Base-by-base conservation (phyloP, 345 rosid species). In the Viola odorata region DNA sequence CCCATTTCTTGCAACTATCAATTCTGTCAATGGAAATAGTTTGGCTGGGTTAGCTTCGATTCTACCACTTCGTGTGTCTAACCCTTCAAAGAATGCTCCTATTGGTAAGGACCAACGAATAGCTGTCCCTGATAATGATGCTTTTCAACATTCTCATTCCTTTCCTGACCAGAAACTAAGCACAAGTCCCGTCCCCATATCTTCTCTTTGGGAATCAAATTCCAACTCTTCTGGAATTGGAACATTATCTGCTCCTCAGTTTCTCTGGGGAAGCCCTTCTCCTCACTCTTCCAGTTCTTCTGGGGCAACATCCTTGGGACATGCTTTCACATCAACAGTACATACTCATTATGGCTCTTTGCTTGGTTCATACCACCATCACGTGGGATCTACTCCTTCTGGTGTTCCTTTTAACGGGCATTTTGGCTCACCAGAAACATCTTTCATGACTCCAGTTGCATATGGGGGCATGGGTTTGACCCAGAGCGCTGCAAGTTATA, bases 371-470 rank as follows among this genome's bases (percentile, higher is more conserved):
- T 81, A 81, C 38, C 82, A 73, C 52, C 81, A 82, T 79, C 96
- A 85, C 57, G 86, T 89, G 55, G 96, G 98, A 55, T 91, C 98
- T 67, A 96, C 98, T 59, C 98, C 98, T 37, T 85, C 95, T 48
- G 88, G 87, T 67, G 75, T 76, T 76, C 92, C 95, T 63, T 69
- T 85, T 49, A 91, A 91, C 61, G 81, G 88, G 65, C 95, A 77
- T 57, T 85, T 87, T 60, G 91, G 86, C 66, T 81, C 96, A 54
- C 82, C 92, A 9, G 95, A 91, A 53, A 50, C 82, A 52, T 77
- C 95, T 38, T 86, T 70, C 75, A 73, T 80, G 87, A 82, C 73
- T 71, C 75, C 72, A 57, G 83, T 59, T 67, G 70, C 94, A 50
- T 63, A 73, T 45, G 80, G 83, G 61, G 84, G 87, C 61, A 71